phyloP scores from a whole-genome alignment of 1,139 yeast species.

The Scheffersomyces quercinus region DNA sequence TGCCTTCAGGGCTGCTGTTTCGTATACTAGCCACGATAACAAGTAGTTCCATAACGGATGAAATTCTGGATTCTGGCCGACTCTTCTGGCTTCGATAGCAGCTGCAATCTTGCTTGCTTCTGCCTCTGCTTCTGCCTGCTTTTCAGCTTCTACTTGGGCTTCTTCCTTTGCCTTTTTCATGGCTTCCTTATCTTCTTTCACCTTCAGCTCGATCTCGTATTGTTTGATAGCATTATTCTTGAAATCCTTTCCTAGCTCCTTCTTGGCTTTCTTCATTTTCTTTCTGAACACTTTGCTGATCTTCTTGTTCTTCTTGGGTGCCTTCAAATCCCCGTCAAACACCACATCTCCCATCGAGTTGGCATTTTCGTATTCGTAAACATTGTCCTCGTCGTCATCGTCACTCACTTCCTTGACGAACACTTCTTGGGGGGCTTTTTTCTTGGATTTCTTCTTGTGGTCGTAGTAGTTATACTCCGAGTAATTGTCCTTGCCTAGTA shows the following conservation, averaged over 20 bases:
- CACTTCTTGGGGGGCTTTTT: constrained; percentile 6
- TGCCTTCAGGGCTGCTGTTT: constrained; percentile 9
- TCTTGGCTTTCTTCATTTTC: constrained; percentile 28
- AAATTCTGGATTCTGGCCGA: constrained; percentile 23
- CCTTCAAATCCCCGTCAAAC: constrained; percentile 5
- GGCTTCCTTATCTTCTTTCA: constrained; percentile 13
- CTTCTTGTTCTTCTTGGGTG: constrained; percentile 24
- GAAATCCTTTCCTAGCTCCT: constrained; percentile 35
- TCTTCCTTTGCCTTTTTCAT: constrained; percentile 4
- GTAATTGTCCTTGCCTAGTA: constrained; percentile 35
- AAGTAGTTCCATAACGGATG: constrained; percentile 41
- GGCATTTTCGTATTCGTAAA: background rate
- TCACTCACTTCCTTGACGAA: constrained; percentile 6
- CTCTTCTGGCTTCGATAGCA: constrained; percentile 1
- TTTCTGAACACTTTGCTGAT: constrained; percentile 26
- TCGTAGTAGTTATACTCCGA: constrained; percentile 40
- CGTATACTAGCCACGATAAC: constrained; percentile 39
- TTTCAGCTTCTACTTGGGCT: constrained; percentile 4
- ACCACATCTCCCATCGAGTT: too few species aligned
- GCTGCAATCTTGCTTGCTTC: constrained; percentile 1
- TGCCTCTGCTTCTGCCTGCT: background rate
- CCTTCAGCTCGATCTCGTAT: constrained; percentile 16
- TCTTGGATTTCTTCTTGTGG: constrained; percentile 13
- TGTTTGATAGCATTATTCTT: constrained; percentile 27
- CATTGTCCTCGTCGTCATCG: constrained; percentile 7